Evolutionary conservation across 75 land plant genomes (phyloP), one percentile per base, ranked within the genome.

Genomic region (Azolla pinnata): DNA sequence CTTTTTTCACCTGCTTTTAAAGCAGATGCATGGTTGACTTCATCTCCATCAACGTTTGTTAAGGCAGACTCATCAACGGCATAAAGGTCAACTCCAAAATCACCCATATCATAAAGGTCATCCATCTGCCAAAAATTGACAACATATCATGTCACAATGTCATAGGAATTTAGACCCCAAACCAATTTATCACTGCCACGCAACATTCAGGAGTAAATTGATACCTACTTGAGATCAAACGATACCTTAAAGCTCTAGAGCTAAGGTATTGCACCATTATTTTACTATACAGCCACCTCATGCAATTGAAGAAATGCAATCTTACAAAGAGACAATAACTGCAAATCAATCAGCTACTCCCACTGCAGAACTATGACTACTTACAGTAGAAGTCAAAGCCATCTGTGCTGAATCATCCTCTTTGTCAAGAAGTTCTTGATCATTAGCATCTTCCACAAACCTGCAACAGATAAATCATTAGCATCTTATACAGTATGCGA

Each of bases 81-180:
- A 67, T 65, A 73, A 16, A 73, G 51, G 44, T 73, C 75, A 29
- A 67, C 51, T 3, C 75, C 75, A 61, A 73, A 73, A 45, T 73
- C 75, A 33, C 67, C 75, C 63, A 70, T 53, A 27, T 64, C 50
- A 50, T 63, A 28, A 5, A 55, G 50, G 3, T 52, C 60, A 56
- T 24, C 35, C 32, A 35, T 25, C 56, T 53, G 53, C n/a, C 54
- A 52, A 52, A 52, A 52, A 47, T 9, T 47, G 3, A 12, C 4
- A 47, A 47, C 50, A 12, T 20, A 12, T 16, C 14, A 38, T 38
- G 42, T 38, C 14, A 38, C 42, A 7, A 38, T 38, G 42, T 38
- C n/a, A n/a, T n/a, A n/a, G n/a, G n/a, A n/a, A n/a, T n/a, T n/a
- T n/a, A n/a, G n/a, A n/a, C n/a, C n/a, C n/a, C n/a, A n/a, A n/a